A percentile compares a stretch with the other conserved stretches of the same genome.
Evolutionary conservation across 441 rosid species (phyloP).

Genomic region (Pelargonium citronellum): DNA sequence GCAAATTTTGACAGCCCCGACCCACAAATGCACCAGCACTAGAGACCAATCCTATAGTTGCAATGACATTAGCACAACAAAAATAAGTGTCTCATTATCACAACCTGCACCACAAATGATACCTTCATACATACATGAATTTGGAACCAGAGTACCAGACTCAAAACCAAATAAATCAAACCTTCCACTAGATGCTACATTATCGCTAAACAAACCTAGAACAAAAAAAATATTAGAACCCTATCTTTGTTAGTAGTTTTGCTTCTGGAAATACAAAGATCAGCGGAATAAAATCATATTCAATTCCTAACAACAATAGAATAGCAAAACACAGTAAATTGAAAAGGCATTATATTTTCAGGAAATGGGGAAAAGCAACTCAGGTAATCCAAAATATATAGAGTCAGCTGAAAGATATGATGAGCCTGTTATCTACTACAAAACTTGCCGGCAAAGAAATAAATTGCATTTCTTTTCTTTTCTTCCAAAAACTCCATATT

Average conservation of each 20-base stretch:
- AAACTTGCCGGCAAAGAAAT: not conserved
- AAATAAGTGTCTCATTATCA: not conserved
- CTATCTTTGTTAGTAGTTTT: not conserved
- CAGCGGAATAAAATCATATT: not conserved
- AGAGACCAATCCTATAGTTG: constrained; percentile 3
- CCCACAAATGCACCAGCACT: constrained; percentile 16
- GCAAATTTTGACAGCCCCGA: constrained; percentile 18
- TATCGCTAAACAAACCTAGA: not conserved
- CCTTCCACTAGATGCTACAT: constrained; percentile 3
- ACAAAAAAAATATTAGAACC: not conserved
- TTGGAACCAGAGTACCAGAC: constrained; percentile 8
- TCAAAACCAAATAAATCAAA: not conserved
- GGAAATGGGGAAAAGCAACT: not conserved
- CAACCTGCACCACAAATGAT: not conserved
- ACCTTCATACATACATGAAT: not conserved
- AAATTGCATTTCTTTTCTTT: not conserved
- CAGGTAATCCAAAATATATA: not conserved
- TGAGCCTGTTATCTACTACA: not conserved
- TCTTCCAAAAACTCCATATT: not conserved
- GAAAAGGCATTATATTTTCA: not conserved
- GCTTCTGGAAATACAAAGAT: not conserved
- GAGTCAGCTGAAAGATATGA: not conserved
- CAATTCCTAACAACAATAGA: not conserved
- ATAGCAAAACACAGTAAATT: not conserved
- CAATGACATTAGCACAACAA: not conserved